phyloP scores from a whole-genome alignment of 768 basidiomycete species.

The Hemileccinum rubropunctum region DNA sequence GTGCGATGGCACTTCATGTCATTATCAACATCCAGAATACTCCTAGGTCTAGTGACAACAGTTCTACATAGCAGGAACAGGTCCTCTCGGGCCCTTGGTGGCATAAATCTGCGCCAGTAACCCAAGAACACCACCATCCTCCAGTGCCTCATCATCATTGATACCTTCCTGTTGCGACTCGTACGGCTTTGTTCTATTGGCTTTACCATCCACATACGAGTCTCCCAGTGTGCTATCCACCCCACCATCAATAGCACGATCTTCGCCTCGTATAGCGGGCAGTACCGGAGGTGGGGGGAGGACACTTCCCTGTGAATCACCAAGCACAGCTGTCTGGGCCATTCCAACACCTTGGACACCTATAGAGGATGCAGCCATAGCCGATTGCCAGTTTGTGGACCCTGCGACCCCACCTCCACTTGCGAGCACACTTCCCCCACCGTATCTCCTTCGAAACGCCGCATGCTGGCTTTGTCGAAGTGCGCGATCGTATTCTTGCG shows the following conservation, averaged over 20 bases:
- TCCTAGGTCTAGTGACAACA: background rate
- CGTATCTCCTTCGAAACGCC: conserved; percentile 42
- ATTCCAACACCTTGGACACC: conserved; percentile 40
- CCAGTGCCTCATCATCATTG: conserved; percentile 62
- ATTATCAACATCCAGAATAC: background rate
- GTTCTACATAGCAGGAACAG: conserved; percentile 43
- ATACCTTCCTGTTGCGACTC: conserved; percentile 44
- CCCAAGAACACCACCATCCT: conserved; percentile 83
- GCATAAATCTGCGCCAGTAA: conserved; percentile 86
- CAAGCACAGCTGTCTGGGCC: conserved; percentile 71
- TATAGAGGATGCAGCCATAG: conserved; percentile 43
- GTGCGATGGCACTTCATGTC: background rate
- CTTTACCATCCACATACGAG: conserved; percentile 71
- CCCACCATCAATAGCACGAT: conserved; percentile 49
- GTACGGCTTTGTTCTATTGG: conserved; percentile 38
- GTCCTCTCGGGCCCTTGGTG: conserved; percentile 44
- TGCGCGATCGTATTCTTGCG: conserved; percentile 75
- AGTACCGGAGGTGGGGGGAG: conserved; percentile 5
- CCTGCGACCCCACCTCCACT: conserved; percentile 47
- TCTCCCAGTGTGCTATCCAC: conserved; percentile 59
- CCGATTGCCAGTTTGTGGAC: conserved; percentile 47
- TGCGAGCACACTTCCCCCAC: conserved; percentile 27
- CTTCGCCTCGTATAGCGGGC: conserved; percentile 40
- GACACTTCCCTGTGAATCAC: conserved; percentile 70
- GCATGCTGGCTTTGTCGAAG: conserved; percentile 65